Base-by-base conservation (phyloP, 2,329 filamentous ascomycete species). In the Thielaviopsis populi region DNA sequence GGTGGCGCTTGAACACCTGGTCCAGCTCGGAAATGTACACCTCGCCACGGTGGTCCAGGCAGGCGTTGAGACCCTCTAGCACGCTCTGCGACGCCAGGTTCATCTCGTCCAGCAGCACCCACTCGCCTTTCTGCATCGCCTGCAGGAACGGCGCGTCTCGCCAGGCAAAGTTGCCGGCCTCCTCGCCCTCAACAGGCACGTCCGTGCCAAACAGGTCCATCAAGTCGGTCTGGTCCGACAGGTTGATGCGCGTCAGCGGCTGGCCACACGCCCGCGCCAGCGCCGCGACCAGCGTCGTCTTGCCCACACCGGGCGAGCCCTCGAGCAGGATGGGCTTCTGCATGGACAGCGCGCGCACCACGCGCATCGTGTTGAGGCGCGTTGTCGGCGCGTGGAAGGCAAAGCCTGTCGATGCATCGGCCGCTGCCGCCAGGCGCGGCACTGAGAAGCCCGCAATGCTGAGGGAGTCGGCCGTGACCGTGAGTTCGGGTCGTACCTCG, bases 21-120 rank as follows among this genome's bases (percentile, higher is more conserved):
- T 96, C 92, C 13, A 99, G 80, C 71, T 99, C 95, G 0, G 94
- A 90, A 66, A 99, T 85, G 71, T 96, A 99, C 0, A 96, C 89
- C 73, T 96, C 89, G 65, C 94, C 92, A 74, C 95, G 85, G 73
- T 99, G 95, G 73, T 99, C 94, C 37, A 99, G 80, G 76, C 94
- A 97, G 24, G 94, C 92, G 69, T 99, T 99, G 40, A 99, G 78
- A 67, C 94, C 95, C 75, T 99, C 94, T 0, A 99, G 81, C 1
- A 99, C 91, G 3, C 92, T 95, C 72, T 99, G 94, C 0, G 92
- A 97, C 1, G 95, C 94, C 67, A 99, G 76, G 70, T 99, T 99
- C 94, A 99, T 99, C 77, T 99, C 94, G 71, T 99, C 94, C 0
- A 99, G 80, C 33, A 99, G 78, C 11, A 99, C 94, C 94, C 94